Conservation (phyloP, 2,329 filamentous ascomycete genomes). For the Cercospora beticola region DNA sequence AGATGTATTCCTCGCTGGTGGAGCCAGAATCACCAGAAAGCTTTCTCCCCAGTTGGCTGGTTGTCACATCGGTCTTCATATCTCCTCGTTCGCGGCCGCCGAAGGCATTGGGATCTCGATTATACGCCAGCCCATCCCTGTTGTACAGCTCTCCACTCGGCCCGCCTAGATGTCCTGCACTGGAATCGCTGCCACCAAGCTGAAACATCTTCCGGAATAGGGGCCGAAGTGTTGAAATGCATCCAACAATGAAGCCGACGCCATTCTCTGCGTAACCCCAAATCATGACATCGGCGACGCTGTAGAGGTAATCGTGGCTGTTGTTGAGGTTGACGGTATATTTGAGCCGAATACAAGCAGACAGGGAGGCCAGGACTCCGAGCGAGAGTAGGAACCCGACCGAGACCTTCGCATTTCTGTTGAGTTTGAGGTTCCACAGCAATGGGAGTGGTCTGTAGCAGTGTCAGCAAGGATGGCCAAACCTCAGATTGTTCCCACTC, state of each 20-base stretch:
- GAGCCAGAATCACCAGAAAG: constrained; percentile 13
- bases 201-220: constrained; percentile 34
- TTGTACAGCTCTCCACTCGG: not conserved
- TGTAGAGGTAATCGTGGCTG: constrained; percentile 36
- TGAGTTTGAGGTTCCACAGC: constrained; percentile 46
- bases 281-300: constrained; percentile 39
- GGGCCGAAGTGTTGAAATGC: constrained; percentile 38
- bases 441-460: constrained; percentile 41
- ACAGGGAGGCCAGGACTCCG: constrained; percentile 38
- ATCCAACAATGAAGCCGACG: constrained; percentile 39
- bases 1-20: constrained; percentile 25
- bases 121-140: constrained; percentile 7
- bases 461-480: not conserved
- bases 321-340: constrained; percentile 41
- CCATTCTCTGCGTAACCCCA: constrained; percentile 43
- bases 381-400: constrained; percentile 40
- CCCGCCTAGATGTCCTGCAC: constrained; percentile 11
- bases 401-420: constrained; percentile 43
- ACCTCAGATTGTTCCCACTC: constrained; percentile 2
- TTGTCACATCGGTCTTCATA: constrained; percentile 21
- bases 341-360: constrained; percentile 38
- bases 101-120: constrained; percentile 3
- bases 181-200: constrained; percentile 21
- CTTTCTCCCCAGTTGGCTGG: constrained; percentile 20
- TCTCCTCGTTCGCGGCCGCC: constrained; percentile 3